These are phyloP conservation scores for Aspergillus baeticus DNA, from an alignment of 495 filamentous ascomycete genomes.

Conservation along the genomic window DNA sequence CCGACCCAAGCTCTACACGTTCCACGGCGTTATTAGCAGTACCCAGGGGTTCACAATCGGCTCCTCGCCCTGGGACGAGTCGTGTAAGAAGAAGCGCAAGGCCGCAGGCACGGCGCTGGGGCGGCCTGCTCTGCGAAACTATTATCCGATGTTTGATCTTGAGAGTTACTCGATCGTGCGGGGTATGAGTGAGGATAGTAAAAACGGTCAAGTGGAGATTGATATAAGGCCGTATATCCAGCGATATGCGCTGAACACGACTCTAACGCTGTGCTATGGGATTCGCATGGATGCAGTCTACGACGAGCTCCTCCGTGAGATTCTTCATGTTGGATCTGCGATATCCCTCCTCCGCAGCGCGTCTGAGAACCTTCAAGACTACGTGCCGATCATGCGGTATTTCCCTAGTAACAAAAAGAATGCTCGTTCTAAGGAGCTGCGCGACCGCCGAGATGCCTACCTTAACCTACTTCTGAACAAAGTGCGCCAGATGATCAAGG, in stretches of 20 bases:
- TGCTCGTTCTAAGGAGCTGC: slow-evolving; percentile 42
- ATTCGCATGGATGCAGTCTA: slow-evolving; percentile 53
- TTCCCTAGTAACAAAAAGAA: slow-evolving; percentile 49
- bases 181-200: slow-evolving; percentile 44
- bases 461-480: slow-evolving; percentile 46
- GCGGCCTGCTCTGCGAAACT: slow-evolving; percentile 44
- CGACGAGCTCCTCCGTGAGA: slow-evolving; percentile 48
- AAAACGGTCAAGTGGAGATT: slow-evolving; percentile 35
- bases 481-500: slow-evolving; percentile 46
- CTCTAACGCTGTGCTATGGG: slow-evolving; percentile 52
- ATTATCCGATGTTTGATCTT: slow-evolving; percentile 52
- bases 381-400: slow-evolving; percentile 46
- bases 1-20: slow-evolving; percentile 47
- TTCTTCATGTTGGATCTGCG: slow-evolving; percentile 48
- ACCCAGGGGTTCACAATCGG: slow-evolving; percentile 48
- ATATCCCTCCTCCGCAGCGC: slow-evolving; percentile 49
- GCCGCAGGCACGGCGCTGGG: slow-evolving; percentile 47
- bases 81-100: slow-evolving; percentile 51
- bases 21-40: slow-evolving; percentile 47
- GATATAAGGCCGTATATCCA: slow-evolving; percentile 45
- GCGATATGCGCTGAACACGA: slow-evolving; percentile 51
- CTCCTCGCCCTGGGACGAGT: slow-evolving; percentile 50
- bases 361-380: slow-evolving; percentile 53
- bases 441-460: slow-evolving; percentile 45
- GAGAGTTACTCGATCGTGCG: slow-evolving; percentile 49